These are phyloP conservation scores for Cryptococcus sp. DNA, from an alignment of 1,284 basidiomycete genomes.

Conservation along the genomic window DNA sequence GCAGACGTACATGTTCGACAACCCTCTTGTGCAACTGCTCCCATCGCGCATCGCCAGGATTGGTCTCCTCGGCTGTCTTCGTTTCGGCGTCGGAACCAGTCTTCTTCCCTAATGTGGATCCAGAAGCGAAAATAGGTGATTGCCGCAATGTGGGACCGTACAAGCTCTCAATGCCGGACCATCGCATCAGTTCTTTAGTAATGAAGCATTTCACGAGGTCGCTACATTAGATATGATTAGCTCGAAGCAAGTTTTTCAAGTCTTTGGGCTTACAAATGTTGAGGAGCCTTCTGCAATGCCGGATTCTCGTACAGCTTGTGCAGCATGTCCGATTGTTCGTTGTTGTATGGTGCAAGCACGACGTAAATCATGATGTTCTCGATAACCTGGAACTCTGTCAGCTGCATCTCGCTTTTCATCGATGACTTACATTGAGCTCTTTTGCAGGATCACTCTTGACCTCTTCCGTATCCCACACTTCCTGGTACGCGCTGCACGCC, in stretches of 20 bases:
- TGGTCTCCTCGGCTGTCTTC: slow-evolving; percentile 36
- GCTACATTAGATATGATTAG: slow-evolving; percentile 54
- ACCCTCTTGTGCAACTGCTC: slow-evolving; percentile 93
- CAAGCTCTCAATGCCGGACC: slow-evolving; percentile 91
- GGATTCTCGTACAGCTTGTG: slow-evolving; percentile 80
- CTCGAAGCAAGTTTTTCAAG: slow-evolving; percentile 9
- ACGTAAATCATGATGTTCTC: slow-evolving; percentile 95
- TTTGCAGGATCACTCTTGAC: slow-evolving; percentile 79
- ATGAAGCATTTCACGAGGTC: slow-evolving; percentile 96
- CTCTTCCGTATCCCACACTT: slow-evolving; percentile 92
- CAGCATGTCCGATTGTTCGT: slow-evolving; percentile 97
- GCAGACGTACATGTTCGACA: slow-evolving; percentile 82
- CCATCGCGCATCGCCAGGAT: slow-evolving; percentile 74
- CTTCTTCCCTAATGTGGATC: slow-evolving; percentile 42
- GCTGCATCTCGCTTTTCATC: neutral
- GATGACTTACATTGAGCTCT: slow-evolving; percentile 66
- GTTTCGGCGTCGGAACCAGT: slow-evolving; percentile 36
- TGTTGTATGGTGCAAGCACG: slow-evolving; percentile 88
- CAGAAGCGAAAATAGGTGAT: slow-evolving; percentile 74
- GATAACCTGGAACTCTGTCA: slow-evolving; percentile 62
- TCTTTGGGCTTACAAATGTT: slow-evolving; percentile 73
- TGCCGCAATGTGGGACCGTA: slow-evolving; percentile 81
- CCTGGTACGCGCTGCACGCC: slow-evolving; percentile 91
- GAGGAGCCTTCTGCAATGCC: slow-evolving; percentile 73
- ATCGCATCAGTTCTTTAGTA: slow-evolving; percentile 93